phyloP scores from a whole-genome alignment of 345 rosid genomes.

The Murraya koenigii region DNA sequence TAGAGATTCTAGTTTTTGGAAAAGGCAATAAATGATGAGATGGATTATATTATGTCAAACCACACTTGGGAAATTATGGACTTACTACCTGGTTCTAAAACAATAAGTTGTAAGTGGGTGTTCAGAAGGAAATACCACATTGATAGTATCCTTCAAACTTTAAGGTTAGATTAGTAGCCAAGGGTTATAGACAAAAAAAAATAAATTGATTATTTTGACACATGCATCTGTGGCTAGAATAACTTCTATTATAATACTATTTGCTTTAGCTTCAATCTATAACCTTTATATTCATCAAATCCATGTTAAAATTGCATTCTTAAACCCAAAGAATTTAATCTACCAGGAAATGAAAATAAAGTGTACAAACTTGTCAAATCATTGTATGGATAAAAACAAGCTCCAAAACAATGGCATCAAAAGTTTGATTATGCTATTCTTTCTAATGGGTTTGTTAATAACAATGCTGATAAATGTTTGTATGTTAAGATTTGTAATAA shows the following conservation, averaged over 20 bases:
- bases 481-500: not conserved
- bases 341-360: not conserved
- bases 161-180: conserved; percentile 5
- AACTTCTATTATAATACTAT: not conserved
- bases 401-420: conserved; percentile 9
- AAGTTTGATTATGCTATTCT: not conserved
- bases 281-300: conserved; percentile 4
- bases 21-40: conserved; percentile 5
- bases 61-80: conserved; percentile 3
- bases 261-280: conserved; percentile 1
- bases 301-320: conserved; percentile 9
- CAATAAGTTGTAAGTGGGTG: conserved; percentile 7
- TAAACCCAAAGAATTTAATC: not conserved
- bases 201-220: conserved; percentile 7
- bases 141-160: not conserved
- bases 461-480: not conserved
- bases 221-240: not conserved
- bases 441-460: not conserved
- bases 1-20: conserved; percentile 5
- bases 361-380: not conserved
- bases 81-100: not conserved
- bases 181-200: conserved; percentile 7
- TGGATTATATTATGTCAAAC: conserved; percentile 1
- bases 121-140: not conserved
- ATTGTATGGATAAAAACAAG: not conserved